Percentiles rank a stretch among this genome's conserved stretches.
Evolutionary conservation across 345 rosid genomes (phyloP).

Genomic region (Citrus glauca): DNA sequence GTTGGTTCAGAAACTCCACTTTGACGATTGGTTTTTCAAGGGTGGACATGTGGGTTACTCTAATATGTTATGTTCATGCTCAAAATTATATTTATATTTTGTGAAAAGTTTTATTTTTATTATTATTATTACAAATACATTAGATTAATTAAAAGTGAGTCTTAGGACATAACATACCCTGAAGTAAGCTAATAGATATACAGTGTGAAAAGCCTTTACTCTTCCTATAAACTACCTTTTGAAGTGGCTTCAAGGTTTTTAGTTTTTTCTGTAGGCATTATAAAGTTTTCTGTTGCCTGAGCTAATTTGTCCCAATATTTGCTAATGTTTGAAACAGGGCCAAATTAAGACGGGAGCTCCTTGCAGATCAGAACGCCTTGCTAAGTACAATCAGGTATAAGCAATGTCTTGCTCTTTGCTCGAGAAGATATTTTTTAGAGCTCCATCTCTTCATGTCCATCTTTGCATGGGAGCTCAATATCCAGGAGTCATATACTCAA

Average conservation of each 20-base stretch:
- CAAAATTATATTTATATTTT: not conserved
- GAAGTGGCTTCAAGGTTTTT: not conserved
- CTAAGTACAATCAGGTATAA: constrained; percentile 66
- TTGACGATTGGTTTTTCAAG: not conserved
- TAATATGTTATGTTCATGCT: not conserved
- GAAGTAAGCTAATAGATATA: too few species aligned
- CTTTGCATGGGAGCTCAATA: not conserved
- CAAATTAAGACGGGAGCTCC: constrained; percentile 73
- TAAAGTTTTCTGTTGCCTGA: not conserved
- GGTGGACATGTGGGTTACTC: not conserved
- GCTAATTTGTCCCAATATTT: not conserved
- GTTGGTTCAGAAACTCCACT: not conserved
- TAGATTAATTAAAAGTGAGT: too few species aligned
- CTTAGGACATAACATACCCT: not conserved
- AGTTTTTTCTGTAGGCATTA: too few species aligned
- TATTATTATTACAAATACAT: not conserved
- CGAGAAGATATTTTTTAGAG: not conserved
- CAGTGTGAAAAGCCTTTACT: too few species aligned
- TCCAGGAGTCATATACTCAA: not conserved
- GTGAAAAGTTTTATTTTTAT: not conserved
- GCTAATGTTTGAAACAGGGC: constrained; percentile 33
- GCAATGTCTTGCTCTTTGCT: not conserved
- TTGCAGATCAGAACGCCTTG: constrained; percentile 71
- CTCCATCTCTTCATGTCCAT: not conserved
- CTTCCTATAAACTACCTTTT: not conserved